phyloP scores from a whole-genome alignment of 1,284 basidiomycete species.

The Papiliotrema terrestris region DNA sequence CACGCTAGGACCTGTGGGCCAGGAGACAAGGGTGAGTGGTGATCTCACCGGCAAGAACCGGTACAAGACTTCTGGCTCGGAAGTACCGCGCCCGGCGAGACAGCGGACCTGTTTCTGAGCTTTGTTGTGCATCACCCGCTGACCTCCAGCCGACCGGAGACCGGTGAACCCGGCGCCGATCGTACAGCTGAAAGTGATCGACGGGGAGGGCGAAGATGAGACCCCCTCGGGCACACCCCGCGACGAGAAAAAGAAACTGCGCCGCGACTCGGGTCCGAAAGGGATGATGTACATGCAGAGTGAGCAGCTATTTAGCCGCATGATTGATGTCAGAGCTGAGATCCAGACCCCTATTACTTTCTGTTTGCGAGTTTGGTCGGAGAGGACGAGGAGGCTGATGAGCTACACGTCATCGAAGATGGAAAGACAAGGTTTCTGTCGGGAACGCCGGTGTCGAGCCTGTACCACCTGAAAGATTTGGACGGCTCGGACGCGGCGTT shows the following conservation, averaged over 20 bases:
- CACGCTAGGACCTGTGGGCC: slow-evolving; percentile 85
- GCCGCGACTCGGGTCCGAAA: slow-evolving; percentile 16
- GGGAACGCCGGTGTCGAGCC: slow-evolving; percentile 68
- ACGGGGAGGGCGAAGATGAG: slow-evolving; percentile 55
- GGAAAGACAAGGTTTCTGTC: slow-evolving; percentile 56
- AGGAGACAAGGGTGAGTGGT: slow-evolving; percentile 67
- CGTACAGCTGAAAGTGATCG: slow-evolving; percentile 85
- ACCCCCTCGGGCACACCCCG: slow-evolving; percentile 8
- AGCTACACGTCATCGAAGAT: slow-evolving; percentile 88
- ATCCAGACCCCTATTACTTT: slow-evolving; percentile 87
- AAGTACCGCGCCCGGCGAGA: too few species aligned
- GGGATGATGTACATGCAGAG: slow-evolving; percentile 47
- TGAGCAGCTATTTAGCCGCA: slow-evolving; percentile 25
- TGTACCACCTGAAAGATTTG: slow-evolving; percentile 93
- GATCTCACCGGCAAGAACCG: too few species aligned
- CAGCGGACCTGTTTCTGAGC: too few species aligned
- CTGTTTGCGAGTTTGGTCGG: slow-evolving; percentile 86
- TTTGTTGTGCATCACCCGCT: background rate
- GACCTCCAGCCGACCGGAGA: slow-evolving; percentile 69
- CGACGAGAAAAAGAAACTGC: slow-evolving; percentile 6
- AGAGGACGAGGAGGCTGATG: slow-evolving; percentile 71
- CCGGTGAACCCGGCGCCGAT: slow-evolving; percentile 96
- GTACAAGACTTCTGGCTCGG: too few species aligned
- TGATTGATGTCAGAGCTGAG: too few species aligned
- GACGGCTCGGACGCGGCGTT: slow-evolving; percentile 83